Percentiles rank a stretch among this genome's conserved stretches.
Conservation (phyloP, 768 basidiomycete species). For the Hirschioporus abietinus region DNA sequence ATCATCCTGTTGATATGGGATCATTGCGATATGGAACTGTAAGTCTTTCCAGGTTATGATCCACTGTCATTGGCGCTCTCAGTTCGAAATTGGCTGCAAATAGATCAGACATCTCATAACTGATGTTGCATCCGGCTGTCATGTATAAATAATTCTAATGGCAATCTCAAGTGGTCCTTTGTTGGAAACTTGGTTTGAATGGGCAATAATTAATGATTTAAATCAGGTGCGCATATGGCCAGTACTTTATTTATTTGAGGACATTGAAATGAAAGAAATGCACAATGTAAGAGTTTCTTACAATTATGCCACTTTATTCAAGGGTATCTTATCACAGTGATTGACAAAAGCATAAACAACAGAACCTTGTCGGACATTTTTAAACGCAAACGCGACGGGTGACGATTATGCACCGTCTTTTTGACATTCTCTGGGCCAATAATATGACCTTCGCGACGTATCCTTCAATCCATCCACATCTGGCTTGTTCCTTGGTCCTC, state of each 20-base stretch:
- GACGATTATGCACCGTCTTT: not conserved
- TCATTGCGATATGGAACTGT: not conserved
- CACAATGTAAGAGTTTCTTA: not conserved
- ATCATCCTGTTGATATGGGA: not conserved
- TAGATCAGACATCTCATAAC: not conserved
- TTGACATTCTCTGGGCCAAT: not conserved
- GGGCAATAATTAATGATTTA: too few species aligned
- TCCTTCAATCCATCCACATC: too few species aligned
- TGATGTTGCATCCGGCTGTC: not conserved
- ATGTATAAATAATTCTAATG: not conserved
- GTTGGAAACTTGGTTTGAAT: not conserved
- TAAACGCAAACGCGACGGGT: not conserved
- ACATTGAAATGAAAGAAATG: too few species aligned
- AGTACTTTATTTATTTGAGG: too few species aligned
- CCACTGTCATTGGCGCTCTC: not conserved
- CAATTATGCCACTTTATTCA: not conserved
- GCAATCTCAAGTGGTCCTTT: too few species aligned
- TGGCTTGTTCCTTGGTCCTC: not conserved
- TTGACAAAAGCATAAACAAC: not conserved
- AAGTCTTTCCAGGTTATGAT: not conserved
- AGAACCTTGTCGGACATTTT: not conserved
- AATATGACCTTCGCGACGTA: not conserved
- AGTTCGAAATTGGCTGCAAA: not conserved
- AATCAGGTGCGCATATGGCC: not conserved
- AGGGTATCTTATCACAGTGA: not conserved